Conservation (phyloP, 2,329 filamentous ascomycete genomes). For the Amesomyces nigricolor region DNA sequence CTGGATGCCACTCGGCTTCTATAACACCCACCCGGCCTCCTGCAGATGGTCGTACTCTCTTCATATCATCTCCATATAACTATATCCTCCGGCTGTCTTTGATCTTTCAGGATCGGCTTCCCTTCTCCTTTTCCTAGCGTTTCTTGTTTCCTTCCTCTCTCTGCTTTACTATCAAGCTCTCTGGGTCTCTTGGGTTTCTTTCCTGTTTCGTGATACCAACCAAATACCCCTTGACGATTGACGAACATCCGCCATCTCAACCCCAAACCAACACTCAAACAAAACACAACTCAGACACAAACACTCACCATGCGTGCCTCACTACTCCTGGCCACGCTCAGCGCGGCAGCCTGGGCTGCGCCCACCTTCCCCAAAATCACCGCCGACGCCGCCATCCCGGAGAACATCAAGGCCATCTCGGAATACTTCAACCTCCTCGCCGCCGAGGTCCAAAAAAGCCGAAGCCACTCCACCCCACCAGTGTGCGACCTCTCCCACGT, state of each 20-base stretch:
- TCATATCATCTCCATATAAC: constrained; percentile 13
- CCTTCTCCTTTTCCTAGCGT: constrained; percentile 14
- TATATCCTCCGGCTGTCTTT: constrained; percentile 17
- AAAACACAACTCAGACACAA: background rate
- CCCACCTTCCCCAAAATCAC: constrained; percentile 43
- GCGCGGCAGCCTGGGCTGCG: constrained; percentile 41
- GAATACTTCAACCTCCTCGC: constrained; percentile 58
- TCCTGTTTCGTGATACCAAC: constrained; percentile 11
- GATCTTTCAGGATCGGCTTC: constrained; percentile 16
- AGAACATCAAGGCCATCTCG: constrained; percentile 44
- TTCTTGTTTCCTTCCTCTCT: constrained; percentile 17
- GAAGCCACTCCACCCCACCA: constrained; percentile 37
- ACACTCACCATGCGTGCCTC: constrained; percentile 44
- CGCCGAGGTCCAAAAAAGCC: constrained; percentile 46
- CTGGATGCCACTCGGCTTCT: constrained; percentile 5
- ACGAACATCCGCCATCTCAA: background rate
- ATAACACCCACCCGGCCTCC: constrained; percentile 20
- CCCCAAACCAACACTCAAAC: background rate
- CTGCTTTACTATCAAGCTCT: constrained; percentile 1
- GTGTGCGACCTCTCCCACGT: constrained; percentile 52
- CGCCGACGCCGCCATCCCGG: constrained; percentile 33
- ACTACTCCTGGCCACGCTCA: constrained; percentile 42
- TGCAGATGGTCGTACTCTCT: constrained; percentile 10
- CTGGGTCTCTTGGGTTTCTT: constrained; percentile 17
- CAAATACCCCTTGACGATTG: constrained; percentile 2